Percentiles rank a stretch among this genome's conserved stretches.
Conservation (phyloP, 441 rosid genomes). For the Aleurites moluccanus region DNA sequence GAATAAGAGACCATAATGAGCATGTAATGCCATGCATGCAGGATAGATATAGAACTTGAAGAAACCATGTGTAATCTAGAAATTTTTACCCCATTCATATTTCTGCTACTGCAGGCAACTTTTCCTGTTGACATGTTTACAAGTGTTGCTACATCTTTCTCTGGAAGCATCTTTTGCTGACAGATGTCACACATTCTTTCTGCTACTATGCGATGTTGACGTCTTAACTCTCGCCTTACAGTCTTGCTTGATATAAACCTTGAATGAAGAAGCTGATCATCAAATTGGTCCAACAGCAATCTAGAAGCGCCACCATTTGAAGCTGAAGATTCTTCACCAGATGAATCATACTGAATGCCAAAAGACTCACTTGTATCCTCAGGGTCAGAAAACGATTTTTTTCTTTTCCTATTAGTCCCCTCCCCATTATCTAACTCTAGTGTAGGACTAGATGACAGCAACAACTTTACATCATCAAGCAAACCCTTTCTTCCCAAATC, state of each 20-base stretch:
- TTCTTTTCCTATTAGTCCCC: slow-evolving; percentile 52
- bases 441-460: slow-evolving; percentile 48
- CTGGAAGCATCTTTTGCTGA: slow-evolving; percentile 88
- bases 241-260: slow-evolving; percentile 57
- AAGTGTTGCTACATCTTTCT: slow-evolving; percentile 81
- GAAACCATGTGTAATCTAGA: slow-evolving; percentile 12
- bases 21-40: slow-evolving; percentile 4
- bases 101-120: slow-evolving; percentile 82
- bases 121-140: slow-evolving; percentile 73
- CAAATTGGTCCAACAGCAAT: slow-evolving; percentile 48
- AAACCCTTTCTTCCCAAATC: slow-evolving; percentile 74
- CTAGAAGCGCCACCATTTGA: slow-evolving; percentile 46
- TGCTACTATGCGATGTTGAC: slow-evolving; percentile 73
- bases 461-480: slow-evolving; percentile 51
- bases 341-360: slow-evolving; percentile 61
- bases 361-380: slow-evolving; percentile 70
- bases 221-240: slow-evolving; percentile 71
- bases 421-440: slow-evolving; percentile 41
- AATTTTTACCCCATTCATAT: slow-evolving; percentile 59
- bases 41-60: slow-evolving; percentile 21
- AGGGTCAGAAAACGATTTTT: slow-evolving; percentile 77
- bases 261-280: slow-evolving; percentile 57
- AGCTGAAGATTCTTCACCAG: slow-evolving; percentile 64
- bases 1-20: neutral
- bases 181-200: slow-evolving; percentile 91